Base-by-base conservation (phyloP, 2,329 filamentous ascomycete genomes). In the Thermothelomyces thermophilus region DNA sequence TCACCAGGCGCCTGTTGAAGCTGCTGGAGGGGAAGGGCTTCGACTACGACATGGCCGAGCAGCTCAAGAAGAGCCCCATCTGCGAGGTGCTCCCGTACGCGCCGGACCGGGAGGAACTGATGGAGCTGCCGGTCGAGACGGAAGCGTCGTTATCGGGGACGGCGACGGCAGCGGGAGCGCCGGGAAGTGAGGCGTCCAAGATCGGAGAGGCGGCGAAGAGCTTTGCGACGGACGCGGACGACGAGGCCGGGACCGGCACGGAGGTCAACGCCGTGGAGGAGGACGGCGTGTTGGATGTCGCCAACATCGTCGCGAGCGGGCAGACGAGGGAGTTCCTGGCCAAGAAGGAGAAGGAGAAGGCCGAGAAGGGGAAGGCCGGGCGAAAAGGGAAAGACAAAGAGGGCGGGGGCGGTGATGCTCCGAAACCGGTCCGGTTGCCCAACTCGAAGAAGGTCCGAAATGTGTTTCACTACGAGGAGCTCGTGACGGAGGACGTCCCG, bases 301-400 rank as follows among this genome's bases (percentile, higher is more conserved):
- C 87, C n/a, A 85, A 79, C 57, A 90, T 93, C 56, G 87, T 93
- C 31, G 86, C 86, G 1, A 86, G 82, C 58, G 87, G 87, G 28
- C 86, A 89, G 65, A 88, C 88, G 58, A 81, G 82, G 58, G 87
- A 93, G 60, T 91, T 90, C 60, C 71, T 93, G 5, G 87, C 86
- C 9, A 87, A 87, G 68, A 89, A 87, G 65, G 87, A 91, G 63
- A 86, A 83, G 63, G 86, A 90, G 62, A 90, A 87, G 73, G 74
- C 75, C 5, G 82, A 86, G 53, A 84, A 80, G 66, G 72, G 69
- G 3, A 76, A 77, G 51, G 72, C 75, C 19, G 80, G 77, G 58
- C 86, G 84, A 61, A 75, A 76, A 36, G 75, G 71, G 19, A 82
- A 83, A 59, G 76, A 76, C 31, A 76, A 80, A 61, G 79, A 83